These are phyloP conservation scores for Hymenoscyphus repandus DNA, from an alignment of 2,329 filamentous ascomycete species.

Conservation along the genomic window DNA sequence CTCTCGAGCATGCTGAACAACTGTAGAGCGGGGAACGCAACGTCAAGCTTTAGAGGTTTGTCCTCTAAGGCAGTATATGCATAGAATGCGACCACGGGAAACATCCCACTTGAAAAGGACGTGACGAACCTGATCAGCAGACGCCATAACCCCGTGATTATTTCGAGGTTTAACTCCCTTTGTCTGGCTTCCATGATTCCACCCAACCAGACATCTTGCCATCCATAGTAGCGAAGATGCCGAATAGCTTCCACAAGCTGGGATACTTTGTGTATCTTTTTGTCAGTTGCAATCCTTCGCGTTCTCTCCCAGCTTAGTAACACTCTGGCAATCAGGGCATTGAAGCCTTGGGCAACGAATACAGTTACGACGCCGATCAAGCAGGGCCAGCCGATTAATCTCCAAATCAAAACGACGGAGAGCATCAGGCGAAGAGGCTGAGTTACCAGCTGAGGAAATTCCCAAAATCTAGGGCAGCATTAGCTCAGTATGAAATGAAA, in stretches of 20 bases:
- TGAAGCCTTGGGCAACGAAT: constrained; percentile 62
- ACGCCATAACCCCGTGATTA: constrained; percentile 59
- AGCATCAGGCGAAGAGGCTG: constrained; percentile 74
- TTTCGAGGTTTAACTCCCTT: constrained; percentile 59
- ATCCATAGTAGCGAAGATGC: constrained; percentile 49
- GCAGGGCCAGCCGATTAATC: constrained; percentile 74
- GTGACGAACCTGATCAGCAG: constrained; percentile 65
- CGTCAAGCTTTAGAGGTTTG: constrained; percentile 65
- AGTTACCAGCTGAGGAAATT: constrained; percentile 69
- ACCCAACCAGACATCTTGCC: constrained; percentile 70
- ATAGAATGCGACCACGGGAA: constrained; percentile 76
- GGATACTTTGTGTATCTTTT: constrained; percentile 71
- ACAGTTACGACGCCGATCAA: constrained; percentile 68
- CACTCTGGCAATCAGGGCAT: constrained; percentile 59
- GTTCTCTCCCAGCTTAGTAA: constrained; percentile 65
- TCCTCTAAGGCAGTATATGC: constrained; percentile 71
- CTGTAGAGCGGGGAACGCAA: constrained; percentile 82
- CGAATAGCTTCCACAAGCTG: constrained; percentile 67
- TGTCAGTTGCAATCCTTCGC: constrained; percentile 69
- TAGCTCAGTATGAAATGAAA: no score
- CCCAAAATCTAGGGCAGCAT: constrained; percentile 58
- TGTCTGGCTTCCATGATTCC: constrained; percentile 64
- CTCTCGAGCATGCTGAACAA: constrained; percentile 72
- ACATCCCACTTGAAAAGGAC: constrained; percentile 64
- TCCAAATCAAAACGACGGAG: constrained; percentile 68